Percentiles rank a stretch among this genome's conserved stretches.
Evolutionary conservation across 371 early-diverging fungal species (phyloP).

Genomic region (Neoconidiobolus thromboides): DNA sequence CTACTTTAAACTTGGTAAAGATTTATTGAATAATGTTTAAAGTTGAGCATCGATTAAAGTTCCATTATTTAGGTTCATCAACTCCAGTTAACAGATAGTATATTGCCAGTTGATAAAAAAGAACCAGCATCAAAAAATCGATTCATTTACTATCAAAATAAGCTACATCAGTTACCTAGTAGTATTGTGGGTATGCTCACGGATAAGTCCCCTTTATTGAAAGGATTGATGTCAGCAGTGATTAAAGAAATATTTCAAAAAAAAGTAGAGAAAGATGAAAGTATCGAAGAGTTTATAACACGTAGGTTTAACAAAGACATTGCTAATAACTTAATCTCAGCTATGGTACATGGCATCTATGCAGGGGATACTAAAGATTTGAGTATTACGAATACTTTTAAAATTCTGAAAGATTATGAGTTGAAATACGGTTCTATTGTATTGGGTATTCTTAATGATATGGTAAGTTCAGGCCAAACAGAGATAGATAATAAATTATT

Average conservation of each 20-base stretch:
- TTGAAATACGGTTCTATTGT: constrained; percentile 41
- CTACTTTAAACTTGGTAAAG: constrained; percentile 59
- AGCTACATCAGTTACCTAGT: constrained; percentile 19
- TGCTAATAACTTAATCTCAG: constrained; percentile 57
- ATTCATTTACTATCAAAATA: constrained; percentile 39
- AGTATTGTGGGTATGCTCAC: constrained; percentile 21
- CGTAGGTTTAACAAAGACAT: constrained; percentile 54
- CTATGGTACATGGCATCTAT: constrained; percentile 82
- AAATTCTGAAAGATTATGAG: constrained; percentile 42
- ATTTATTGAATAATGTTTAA: too few relatives aligned
- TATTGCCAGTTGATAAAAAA: constrained; percentile 30
- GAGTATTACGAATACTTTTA: constrained; percentile 52
- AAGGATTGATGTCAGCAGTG: constrained; percentile 20
- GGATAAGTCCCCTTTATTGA: constrained; percentile 26
- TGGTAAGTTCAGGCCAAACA: too few relatives aligned
- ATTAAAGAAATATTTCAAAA: constrained; percentile 23
- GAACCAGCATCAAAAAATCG: constrained; percentile 64
- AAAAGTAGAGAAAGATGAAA: constrained; percentile 27
- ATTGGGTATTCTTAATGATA: neutral
- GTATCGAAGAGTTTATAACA: constrained; percentile 46
- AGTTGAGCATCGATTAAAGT: too few relatives aligned
- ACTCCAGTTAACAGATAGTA: constrained; percentile 33
- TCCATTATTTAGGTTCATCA: constrained; percentile 25
- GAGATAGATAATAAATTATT: neutral
- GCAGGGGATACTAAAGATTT: constrained; percentile 65